Conservation (phyloP, 2,329 filamentous ascomycete species). For the Bipolaris cookei region DNA sequence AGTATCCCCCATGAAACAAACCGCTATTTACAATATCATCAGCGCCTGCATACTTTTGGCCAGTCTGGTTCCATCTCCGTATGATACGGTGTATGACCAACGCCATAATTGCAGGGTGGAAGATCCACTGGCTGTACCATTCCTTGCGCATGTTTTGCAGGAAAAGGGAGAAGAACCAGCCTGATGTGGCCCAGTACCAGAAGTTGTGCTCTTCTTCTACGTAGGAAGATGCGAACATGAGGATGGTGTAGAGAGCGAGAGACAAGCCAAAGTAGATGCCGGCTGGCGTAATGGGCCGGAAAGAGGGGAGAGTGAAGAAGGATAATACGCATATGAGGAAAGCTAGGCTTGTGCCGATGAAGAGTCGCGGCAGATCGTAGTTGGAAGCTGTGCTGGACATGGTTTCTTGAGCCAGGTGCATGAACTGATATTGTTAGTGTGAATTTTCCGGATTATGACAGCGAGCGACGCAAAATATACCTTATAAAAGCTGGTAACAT, state of each 20-base stretch:
- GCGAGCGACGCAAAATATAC: slow-evolving; percentile 40
- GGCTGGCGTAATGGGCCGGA: slow-evolving; percentile 59
- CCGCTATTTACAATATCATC: slow-evolving; percentile 79
- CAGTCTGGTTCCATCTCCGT: slow-evolving; percentile 93
- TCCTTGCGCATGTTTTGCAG: slow-evolving; percentile 44
- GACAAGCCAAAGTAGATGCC: slow-evolving; percentile 48
- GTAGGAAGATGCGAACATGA: slow-evolving; percentile 99
- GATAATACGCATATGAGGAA: slow-evolving; percentile 52
- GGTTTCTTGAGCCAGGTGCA: slow-evolving; percentile 73
- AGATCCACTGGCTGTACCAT: slow-evolving; percentile 33
- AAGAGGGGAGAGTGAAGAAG: slow-evolving; percentile 41
- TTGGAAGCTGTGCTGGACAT: slow-evolving; percentile 93
- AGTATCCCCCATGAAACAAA: slow-evolving; percentile 57
- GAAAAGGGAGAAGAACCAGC: slow-evolving; percentile 66
- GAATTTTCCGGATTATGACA: background rate
- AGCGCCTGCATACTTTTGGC: slow-evolving; percentile 92
- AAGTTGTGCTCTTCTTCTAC: slow-evolving; percentile 99
- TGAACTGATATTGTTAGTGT: slow-evolving; percentile 58
- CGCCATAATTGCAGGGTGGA: slow-evolving; percentile 54
- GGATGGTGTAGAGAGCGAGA: slow-evolving; percentile 67
- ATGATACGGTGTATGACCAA: slow-evolving; percentile 69
- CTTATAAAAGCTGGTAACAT: slow-evolving; percentile 50
- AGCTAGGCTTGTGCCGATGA: slow-evolving; percentile 54
- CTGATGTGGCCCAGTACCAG: slow-evolving; percentile 89
- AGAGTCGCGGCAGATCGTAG: slow-evolving; percentile 75